Base-by-base conservation (phyloP, 345 rosid species). In the Anastatica hierochuntica region DNA sequence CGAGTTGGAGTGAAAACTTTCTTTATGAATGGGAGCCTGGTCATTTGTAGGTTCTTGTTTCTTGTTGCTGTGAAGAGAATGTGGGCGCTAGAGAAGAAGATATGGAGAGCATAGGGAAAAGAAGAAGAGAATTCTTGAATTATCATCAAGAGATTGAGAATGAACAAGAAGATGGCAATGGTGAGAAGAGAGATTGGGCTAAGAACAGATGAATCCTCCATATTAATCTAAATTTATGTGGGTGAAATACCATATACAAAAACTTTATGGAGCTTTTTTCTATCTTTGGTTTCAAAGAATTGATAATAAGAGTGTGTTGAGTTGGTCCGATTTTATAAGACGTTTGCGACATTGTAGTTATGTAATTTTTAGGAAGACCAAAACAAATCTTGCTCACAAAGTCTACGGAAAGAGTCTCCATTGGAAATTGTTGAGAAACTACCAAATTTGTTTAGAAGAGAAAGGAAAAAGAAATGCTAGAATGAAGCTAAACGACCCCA, bases 121-220 rank as follows among this genome's bases (percentile, higher is more conserved):
- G 49, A 53, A 2, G 70, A 66, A 44, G 39, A 67, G 52, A 63
- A 52, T 16, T 61, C 71, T 27, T 43, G 68, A 4, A 77, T 19
- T 36, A 61, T 46, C 43, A 60, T 64, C 34, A 56, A 27, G 14
- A 48, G 53, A 34, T 68, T 65, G 18, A 71, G 50, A 23, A 71
- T 34, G 39, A 69, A 13, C 16, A 65, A 20, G 51, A 59, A 46
- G 13, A 26, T 8, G 29, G 54, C 47, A 50, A 74, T 38, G 60
- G 47, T 58, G 37, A 68, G 46, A 26, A 68, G 63, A 49, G 49
- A 14, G 19, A 68, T 37, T 61, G 68, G 59, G 24, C 68, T 62
- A 65, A 65, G 64, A 62, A 56, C 33, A 19, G 43, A 43, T 3
- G 68, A 35, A 62, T 68, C 68, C 54, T 62, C 73, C 71, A 67